phyloP scores from a whole-genome alignment of 2,329 filamentous ascomycete genomes.

The Trichoderma brevicompactum region DNA sequence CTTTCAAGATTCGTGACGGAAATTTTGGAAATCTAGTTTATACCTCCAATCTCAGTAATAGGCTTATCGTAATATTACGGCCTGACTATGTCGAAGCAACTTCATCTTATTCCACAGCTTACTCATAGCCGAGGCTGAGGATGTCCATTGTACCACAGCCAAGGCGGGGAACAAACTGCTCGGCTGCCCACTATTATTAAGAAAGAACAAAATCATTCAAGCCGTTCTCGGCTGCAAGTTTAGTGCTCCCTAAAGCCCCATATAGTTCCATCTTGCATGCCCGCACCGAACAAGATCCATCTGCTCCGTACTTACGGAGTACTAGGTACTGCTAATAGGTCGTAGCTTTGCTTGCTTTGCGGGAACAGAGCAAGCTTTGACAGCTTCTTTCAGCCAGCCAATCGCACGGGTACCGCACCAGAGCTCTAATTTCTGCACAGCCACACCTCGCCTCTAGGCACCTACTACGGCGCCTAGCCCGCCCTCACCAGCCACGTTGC shows the following conservation, averaged over 20 bases:
- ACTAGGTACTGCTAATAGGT: background rate
- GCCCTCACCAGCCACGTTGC: slow-evolving; percentile 13
- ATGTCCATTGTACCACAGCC: no score
- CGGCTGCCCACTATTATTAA: no score
- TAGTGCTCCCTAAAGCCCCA: background rate
- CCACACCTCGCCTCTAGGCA: background rate
- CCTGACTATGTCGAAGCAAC: no score
- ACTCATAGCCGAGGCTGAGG: no score
- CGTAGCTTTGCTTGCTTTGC: background rate
- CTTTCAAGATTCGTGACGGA: no score
- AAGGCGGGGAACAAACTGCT: background rate
- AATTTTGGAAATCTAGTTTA: background rate
- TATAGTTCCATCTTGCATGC: slow-evolving; percentile 1
- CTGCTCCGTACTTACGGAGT: background rate
- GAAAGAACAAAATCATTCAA: background rate
- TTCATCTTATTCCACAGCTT: no score
- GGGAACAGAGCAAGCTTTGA: background rate
- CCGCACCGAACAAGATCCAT: background rate
- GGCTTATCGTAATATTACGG: no score
- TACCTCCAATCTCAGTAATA: background rate
- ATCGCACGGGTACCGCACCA: no score
- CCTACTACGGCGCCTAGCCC: background rate
- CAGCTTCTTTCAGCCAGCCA: no score
- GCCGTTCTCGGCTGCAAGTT: background rate
- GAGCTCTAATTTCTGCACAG: slow-evolving; percentile 14